phyloP scores from a whole-genome alignment of 345 rosid genomes.

The Gossypium rotundifolium region DNA sequence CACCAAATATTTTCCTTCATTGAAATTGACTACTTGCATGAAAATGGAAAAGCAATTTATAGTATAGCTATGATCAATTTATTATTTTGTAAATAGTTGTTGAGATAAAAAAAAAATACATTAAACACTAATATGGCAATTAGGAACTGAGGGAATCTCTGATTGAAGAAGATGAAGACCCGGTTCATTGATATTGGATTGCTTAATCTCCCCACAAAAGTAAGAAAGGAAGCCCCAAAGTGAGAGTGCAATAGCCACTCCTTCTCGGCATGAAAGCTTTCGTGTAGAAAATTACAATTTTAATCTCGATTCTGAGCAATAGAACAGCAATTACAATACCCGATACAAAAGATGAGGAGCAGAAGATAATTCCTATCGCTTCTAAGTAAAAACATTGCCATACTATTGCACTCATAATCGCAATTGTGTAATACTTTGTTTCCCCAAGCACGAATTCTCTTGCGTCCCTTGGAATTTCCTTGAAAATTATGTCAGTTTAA shows the following conservation, averaged over 20 bases:
- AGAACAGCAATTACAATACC: slow-evolving; percentile 42
- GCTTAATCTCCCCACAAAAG: too few relatives aligned
- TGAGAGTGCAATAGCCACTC: too few relatives aligned
- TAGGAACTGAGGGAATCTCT: too few relatives aligned
- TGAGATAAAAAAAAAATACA: too few relatives aligned
- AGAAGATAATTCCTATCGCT: slow-evolving; percentile 50
- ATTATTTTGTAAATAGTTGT: too few relatives aligned
- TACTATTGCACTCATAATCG: slow-evolving; percentile 8
- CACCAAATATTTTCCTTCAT: too few relatives aligned
- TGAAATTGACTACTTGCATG: too few relatives aligned
- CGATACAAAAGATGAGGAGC: slow-evolving; percentile 47
- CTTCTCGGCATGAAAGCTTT: slow-evolving; percentile 23
- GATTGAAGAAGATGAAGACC: slow-evolving; percentile 7
- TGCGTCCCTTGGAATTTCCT: slow-evolving; percentile 64
- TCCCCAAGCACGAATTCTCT: slow-evolving; percentile 45
- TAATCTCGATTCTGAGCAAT: slow-evolving; percentile 54
- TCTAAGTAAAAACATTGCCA: slow-evolving; percentile 63
- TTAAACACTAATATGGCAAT: too few relatives aligned
- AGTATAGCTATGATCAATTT: too few relatives aligned
- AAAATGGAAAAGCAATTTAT: too few relatives aligned
- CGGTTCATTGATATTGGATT: too few relatives aligned
- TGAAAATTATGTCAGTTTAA: not conserved
- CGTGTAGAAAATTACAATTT: slow-evolving; percentile 60
- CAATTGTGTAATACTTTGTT: slow-evolving; percentile 37
- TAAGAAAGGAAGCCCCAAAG: too few relatives aligned